Evolutionary conservation across 345 rosid genomes (phyloP).

Genomic region (Odontarrhena argentea): DNA sequence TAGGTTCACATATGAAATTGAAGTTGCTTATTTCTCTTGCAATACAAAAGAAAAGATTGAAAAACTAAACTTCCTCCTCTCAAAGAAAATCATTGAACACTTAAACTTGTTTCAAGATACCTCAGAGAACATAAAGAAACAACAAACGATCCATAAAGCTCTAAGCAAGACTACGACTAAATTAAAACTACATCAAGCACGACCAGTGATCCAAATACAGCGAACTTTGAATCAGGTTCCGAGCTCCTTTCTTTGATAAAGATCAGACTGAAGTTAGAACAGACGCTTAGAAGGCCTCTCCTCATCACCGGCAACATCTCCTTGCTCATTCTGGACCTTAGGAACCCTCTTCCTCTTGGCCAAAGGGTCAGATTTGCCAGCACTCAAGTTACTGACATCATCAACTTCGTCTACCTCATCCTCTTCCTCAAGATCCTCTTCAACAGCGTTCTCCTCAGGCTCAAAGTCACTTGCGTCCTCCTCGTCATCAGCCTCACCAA

Average conservation of each 20-base stretch:
- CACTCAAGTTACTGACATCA: slow-evolving; percentile 28
- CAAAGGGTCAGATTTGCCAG: slow-evolving; percentile 34
- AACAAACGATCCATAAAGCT: slow-evolving; percentile 24
- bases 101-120: slow-evolving; percentile 20
- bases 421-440: slow-evolving; percentile 47
- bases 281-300: slow-evolving; percentile 77
- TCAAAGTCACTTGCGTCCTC: slow-evolving; percentile 88
- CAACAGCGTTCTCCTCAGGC: slow-evolving; percentile 67
- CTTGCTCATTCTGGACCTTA: slow-evolving; percentile 24
- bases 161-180: slow-evolving; percentile 6
- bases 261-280: slow-evolving; percentile 24
- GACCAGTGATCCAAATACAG: not conserved
- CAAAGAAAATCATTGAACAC: not conserved
- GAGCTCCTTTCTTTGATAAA: slow-evolving; percentile 4
- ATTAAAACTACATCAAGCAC: slow-evolving; percentile 13
- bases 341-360: slow-evolving; percentile 36
- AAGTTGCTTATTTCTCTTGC: not conserved
- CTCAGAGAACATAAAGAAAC: slow-evolving; percentile 12
- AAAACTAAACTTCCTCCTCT: not conserved
- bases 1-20: slow-evolving; percentile 1
- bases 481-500: slow-evolving; percentile 73
- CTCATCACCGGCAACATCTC: slow-evolving; percentile 59
- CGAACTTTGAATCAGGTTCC: slow-evolving; percentile 2
- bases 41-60: not conserved
- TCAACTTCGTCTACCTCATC: slow-evolving; percentile 37